Conservation (phyloP, 495 filamentous ascomycete genomes). For the Aspergillus ostianus region DNA sequence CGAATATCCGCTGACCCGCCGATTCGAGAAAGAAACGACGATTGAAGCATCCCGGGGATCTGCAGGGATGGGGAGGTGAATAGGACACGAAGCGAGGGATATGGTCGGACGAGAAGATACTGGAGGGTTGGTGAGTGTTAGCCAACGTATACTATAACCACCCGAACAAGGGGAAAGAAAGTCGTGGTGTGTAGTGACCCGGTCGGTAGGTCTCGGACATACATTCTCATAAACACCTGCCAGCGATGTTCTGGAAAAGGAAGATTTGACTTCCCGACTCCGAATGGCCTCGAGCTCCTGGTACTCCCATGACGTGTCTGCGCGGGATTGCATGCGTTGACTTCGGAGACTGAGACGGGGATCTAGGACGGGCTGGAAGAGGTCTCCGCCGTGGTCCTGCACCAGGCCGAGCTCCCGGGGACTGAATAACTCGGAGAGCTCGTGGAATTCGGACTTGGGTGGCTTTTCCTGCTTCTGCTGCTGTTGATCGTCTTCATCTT, state of each 20-base stretch:
- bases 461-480: constrained; percentile 10
- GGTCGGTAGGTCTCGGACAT: constrained; percentile 3
- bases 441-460: constrained; percentile 44
- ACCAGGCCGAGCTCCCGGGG: constrained; percentile 52
- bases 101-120: constrained; percentile 62
- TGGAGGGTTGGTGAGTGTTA: constrained; percentile 17
- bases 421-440: constrained; percentile 58
- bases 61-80: constrained; percentile 63
- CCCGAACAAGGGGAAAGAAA: too few relatives aligned
- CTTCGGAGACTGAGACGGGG: constrained; percentile 10
- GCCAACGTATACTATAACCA: too few relatives aligned
- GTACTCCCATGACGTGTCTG: not conserved
- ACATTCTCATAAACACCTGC: constrained; percentile 49
- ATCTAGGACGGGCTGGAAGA: constrained; percentile 30
- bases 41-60: constrained; percentile 59
- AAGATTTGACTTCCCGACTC: constrained; percentile 6
- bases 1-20: constrained; percentile 51
- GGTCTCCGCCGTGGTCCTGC: constrained; percentile 32
- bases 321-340: not conserved
- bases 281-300: constrained; percentile 12
- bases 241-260: constrained; percentile 22
- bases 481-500: not conserved
- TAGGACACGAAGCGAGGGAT: constrained; percentile 60
- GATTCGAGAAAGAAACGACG: constrained; percentile 57
- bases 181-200: too few relatives aligned